A percentile compares a stretch with the other conserved stretches of the same genome.
phyloP scores from a whole-genome alignment of 2,329 filamentous ascomycete genomes.

The Eutypella sp. region DNA sequence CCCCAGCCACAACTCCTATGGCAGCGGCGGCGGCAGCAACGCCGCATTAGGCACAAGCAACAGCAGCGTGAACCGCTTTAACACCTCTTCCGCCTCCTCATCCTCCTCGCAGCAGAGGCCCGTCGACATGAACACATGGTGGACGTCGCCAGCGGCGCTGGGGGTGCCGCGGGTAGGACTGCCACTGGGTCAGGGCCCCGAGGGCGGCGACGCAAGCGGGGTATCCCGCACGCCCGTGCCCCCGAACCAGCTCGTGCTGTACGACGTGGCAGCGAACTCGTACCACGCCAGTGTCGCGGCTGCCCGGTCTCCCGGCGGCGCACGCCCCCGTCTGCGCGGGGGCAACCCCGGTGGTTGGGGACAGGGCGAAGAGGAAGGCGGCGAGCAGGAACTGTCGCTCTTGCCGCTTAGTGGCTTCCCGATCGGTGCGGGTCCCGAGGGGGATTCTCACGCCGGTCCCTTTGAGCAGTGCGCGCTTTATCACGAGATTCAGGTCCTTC shows the following conservation, averaged over 20 bases:
- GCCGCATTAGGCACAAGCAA: no score
- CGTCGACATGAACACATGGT: constrained; percentile 15
- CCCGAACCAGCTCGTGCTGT: not conserved
- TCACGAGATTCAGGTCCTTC: constrained; percentile 1
- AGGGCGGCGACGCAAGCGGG: not conserved
- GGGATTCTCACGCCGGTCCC: constrained; percentile 25
- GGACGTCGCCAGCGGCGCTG: no score
- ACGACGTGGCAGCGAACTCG: no score
- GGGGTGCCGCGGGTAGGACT: not conserved
- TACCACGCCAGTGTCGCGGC: no score
- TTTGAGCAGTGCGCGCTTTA: constrained; percentile 25
- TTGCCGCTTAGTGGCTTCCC: constrained; percentile 32
- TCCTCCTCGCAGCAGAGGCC: constrained; percentile 6
- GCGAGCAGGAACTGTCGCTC: no score
- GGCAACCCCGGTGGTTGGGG: not conserved
- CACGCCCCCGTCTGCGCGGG: not conserved
- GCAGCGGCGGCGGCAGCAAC: no score
- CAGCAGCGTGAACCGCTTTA: no score
- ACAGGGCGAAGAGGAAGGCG: not conserved
- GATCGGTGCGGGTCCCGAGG: constrained; percentile 38
- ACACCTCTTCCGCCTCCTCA: no score
- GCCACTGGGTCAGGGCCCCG: not conserved
- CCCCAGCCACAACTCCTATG: no score
- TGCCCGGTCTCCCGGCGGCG: no score
- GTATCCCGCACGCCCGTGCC: not conserved